Evolutionary conservation across 768 basidiomycete species (phyloP).

Genomic region (Lenzites betulinus): DNA sequence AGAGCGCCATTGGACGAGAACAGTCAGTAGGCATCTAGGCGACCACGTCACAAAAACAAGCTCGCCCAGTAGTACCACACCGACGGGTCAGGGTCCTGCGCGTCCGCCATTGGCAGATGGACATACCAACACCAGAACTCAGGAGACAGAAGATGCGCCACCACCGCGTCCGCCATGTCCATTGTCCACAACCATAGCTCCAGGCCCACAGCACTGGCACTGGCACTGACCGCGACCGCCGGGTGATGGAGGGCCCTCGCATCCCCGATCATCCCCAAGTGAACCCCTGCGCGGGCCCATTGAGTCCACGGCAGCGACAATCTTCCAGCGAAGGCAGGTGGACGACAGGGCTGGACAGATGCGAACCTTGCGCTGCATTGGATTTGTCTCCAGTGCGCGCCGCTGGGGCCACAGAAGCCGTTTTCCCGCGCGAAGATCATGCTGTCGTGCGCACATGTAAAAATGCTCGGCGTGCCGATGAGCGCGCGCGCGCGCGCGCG

Average conservation of each 20-base stretch:
- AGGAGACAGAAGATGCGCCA: constrained; percentile 4
- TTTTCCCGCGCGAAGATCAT: no score
- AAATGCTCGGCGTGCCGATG: neutral
- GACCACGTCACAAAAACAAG: no score
- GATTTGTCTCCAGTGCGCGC: no score
- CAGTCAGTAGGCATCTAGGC: no score
- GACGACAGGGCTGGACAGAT: neutral
- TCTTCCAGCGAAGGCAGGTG: neutral
- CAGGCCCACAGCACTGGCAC: no score
- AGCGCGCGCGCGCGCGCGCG: neutral
- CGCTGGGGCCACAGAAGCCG: no score
- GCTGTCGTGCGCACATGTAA: neutral
- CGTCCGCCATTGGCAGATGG: neutral
- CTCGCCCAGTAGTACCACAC: neutral
- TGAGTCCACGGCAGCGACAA: neutral
- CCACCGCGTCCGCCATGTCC: no score
- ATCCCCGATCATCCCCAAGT: neutral
- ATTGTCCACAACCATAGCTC: no score
- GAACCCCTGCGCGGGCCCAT: no score
- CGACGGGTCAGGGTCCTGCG: constrained; percentile 1
- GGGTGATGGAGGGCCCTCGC: neutral
- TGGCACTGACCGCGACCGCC: neutral
- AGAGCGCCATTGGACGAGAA: no score
- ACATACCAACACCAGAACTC: neutral
- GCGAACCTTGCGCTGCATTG: neutral